Conservation (phyloP, 2,329 filamentous ascomycete species). For the Fusarium secorum region DNA sequence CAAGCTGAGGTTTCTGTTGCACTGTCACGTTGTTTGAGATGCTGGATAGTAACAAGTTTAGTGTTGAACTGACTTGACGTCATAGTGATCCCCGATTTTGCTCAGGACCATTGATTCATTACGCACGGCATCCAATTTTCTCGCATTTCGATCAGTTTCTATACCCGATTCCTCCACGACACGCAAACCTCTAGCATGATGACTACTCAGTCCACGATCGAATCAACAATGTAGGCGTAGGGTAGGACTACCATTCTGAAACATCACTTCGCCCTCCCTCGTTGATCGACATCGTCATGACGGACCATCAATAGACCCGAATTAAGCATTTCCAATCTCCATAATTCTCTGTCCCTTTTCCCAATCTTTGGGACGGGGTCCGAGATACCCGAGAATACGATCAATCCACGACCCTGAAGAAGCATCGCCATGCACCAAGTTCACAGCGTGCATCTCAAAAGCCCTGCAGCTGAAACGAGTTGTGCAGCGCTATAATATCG, state of each 20-base stretch:
- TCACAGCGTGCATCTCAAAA: neutral
- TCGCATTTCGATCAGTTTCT: neutral
- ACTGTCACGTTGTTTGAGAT: fast-evolving
- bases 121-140: neutral
- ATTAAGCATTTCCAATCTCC: neutral
- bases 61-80: neutral
- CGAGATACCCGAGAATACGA: neutral
- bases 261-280: neutral
- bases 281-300: neutral
- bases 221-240: neutral
- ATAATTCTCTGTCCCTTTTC: neutral
- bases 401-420: neutral
- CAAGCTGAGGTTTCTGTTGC: fast-evolving
- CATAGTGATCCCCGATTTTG: neutral
- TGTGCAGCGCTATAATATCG: fast-evolving
- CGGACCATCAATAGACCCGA: neutral
- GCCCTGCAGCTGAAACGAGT: fast-evolving
- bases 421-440: fast-evolving
- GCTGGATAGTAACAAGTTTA: neutral
- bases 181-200: too few relatives aligned
- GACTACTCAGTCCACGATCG: fast-evolving
- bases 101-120: neutral
- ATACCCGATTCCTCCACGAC: fast-evolving
- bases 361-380: neutral
- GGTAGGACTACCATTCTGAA: neutral